phyloP scores from a whole-genome alignment of 106 monocot genomes.

The Acanthochlamys bracteata region DNA sequence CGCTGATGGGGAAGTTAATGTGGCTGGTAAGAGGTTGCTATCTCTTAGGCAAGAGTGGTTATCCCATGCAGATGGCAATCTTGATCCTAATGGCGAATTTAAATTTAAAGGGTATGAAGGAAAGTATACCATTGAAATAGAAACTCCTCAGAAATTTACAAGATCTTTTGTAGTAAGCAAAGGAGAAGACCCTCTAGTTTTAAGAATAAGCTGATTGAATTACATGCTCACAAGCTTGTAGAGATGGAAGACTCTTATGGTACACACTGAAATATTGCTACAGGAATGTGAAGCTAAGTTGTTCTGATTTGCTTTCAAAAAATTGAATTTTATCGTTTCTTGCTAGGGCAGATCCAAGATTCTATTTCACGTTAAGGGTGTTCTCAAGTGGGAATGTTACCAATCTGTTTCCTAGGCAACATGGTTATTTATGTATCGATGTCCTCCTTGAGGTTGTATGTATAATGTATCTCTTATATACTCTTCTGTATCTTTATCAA shows the following conservation, averaged over 20 bases:
- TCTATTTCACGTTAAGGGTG: too few species aligned
- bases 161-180: constrained; percentile 56
- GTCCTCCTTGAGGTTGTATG: too few species aligned
- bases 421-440: too few species aligned
- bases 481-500: too few species aligned
- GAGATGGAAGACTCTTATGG: not conserved
- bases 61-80: constrained; percentile 32
- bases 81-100: constrained; percentile 39
- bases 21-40: constrained; percentile 70
- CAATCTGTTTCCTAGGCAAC: too few species aligned
- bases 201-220: constrained; percentile 16
- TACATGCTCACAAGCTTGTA: not conserved
- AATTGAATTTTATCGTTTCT: too few species aligned
- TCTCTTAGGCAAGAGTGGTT: constrained; percentile 75
- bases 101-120: constrained; percentile 77
- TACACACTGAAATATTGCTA: too few species aligned
- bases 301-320: too few species aligned
- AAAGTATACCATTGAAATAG: constrained; percentile 49
- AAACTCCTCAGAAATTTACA: constrained; percentile 21
- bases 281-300: too few species aligned
- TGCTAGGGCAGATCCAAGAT: too few species aligned
- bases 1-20: constrained; percentile 73
- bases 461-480: too few species aligned
- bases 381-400: too few species aligned
- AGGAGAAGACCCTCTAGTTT: constrained; percentile 36